Conservation (phyloP, 2,329 filamentous ascomycete genomes). For the Lojkania enalia region DNA sequence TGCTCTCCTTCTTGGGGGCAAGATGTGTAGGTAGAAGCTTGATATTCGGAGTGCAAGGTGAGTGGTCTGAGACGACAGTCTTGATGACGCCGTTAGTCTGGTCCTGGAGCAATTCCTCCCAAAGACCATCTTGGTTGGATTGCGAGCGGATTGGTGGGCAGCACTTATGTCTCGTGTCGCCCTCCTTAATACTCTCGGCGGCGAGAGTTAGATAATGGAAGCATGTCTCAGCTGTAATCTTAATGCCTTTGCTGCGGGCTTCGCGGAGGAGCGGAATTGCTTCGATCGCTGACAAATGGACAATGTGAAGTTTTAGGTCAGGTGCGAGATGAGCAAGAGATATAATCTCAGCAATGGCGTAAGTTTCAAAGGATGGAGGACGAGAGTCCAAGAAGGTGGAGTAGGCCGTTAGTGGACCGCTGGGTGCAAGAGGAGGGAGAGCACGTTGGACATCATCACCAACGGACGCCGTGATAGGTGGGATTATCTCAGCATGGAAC, state of each 20-base stretch:
- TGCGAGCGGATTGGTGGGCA: constrained; percentile 86
- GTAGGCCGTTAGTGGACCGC: constrained; percentile 76
- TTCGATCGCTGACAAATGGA: constrained; percentile 87
- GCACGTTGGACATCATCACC: constrained; percentile 75
- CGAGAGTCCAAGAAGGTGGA: constrained; percentile 89
- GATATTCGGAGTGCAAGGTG: constrained; percentile 90
- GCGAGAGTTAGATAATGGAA: constrained; percentile 91
- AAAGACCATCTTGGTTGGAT: constrained; percentile 81
- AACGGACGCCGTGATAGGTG: constrained; percentile 78
- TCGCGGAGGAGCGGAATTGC: constrained; percentile 79
- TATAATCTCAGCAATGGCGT: constrained; percentile 84
- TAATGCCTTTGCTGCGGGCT: constrained; percentile 72
- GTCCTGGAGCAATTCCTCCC: constrained; percentile 70
- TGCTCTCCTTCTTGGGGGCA: constrained; percentile 50
- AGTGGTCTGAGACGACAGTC: constrained; percentile 94
- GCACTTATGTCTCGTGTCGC: constrained; percentile 92
- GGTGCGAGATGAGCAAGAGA: constrained; percentile 79
- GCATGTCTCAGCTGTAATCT: constrained; percentile 92
- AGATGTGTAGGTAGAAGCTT: constrained; percentile 80
- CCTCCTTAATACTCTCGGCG: constrained; percentile 77
- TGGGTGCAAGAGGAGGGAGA: constrained; percentile 68
- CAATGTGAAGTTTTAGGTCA: constrained; percentile 84
- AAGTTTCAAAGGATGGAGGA: constrained; percentile 87
- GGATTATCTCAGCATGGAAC: constrained; percentile 99
- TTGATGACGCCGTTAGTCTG: constrained; percentile 74